Base-by-base conservation (phyloP, 352 stramenopile genomes). In the Phytophthora chlamydospora region DNA sequence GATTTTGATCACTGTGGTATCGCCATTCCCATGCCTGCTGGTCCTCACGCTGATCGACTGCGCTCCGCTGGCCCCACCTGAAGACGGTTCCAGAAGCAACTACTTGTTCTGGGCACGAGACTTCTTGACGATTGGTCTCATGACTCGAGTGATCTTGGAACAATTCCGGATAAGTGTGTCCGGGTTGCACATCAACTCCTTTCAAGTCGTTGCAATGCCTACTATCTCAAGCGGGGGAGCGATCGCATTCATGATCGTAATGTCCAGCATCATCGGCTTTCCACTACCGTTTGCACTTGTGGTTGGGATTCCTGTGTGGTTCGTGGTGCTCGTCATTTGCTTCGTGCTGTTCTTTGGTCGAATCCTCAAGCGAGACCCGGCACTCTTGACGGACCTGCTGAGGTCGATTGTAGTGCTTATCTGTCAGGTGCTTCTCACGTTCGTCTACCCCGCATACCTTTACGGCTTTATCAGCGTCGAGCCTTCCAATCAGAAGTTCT, bases 371-470 rank as follows among this genome's bases (percentile, higher is more conserved):
- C 36, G 44, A 16, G 55, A 71, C 27, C 32, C 21, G 0, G 32
- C 52, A 6, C 44, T 62, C 11, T 48, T 57, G 0, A 57, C 35
- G 11, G 57, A 71, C 9, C 29, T 79, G 14, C 7, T 43, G 3
- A 55, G 64, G 8, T 70, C 63, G 13, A 13, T 70, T 5, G n/a
- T 62, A 4, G 68, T 78, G 1, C 67, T 83, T 0, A 21, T 56
- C 13, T 49, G 40, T 3, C 68, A 86, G 47, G 46, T 80, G 3
- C 33, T 45, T 11, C 53, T 80, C 31, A 80, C 62, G 9, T 40
- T 83, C 43, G 46, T 83, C 6, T 87, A 84, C 16, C 66, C 61
- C 7, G 40, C 72, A 12, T 87, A 78, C 55, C 73, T 75, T 14
- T 72, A 69, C 17, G 66, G 60, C 2, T 77, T 82, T 24, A 39